Base-by-base conservation (phyloP, 2,329 filamentous ascomycete species). In the Dactylellina parvicollis region DNA sequence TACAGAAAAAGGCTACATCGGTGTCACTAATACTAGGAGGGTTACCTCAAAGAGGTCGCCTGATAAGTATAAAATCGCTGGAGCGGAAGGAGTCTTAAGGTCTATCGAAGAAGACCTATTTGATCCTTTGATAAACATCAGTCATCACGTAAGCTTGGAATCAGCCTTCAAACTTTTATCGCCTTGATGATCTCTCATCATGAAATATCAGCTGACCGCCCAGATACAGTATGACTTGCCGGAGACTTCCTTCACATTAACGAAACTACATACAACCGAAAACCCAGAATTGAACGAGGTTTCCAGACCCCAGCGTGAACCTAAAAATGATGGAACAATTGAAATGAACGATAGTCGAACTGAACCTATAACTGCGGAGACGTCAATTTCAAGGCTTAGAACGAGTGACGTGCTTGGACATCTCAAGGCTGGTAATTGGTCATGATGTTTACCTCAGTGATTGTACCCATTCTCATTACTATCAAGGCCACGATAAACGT, bases 81-180 rank as follows among this genome's bases (percentile, higher is more conserved):
- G 75, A 40, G 70, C 59, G 24, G 46, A 62, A 2, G 70, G 74
- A 16, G 55, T 28, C 8, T 44, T 66, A 16, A 42, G 44, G 12
- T 50, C 44, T 34, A 62, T 77, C 18, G 75, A 76, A 46, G 42
- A 56, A 5, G 60, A 75, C 42, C 75, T 77, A 18, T 72, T 77
- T 36, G 67, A 77, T 32, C 77, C 76, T 7, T 60, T 75, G 26
- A 66, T 67, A 32, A 75, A 75, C 46, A 76, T 78, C 12, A 72
- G 72, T 14, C 76, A 77, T 47, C 76, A 78, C 54, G 77, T 77
- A 28, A 75, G 76, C 75, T 36, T n/a, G n/a, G n/a, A n/a, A n/a
- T n/a, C n/a, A n/a, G n/a, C n/a, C n/a, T n/a, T n/a, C n/a, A n/a
- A n/a, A n/a, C n/a, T n/a, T n/a, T n/a, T n/a, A n/a, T n/a, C n/a